Evolutionary conservation across 805 yeast species (phyloP).

Genomic region (Scheffersomyces ergatensis): DNA sequence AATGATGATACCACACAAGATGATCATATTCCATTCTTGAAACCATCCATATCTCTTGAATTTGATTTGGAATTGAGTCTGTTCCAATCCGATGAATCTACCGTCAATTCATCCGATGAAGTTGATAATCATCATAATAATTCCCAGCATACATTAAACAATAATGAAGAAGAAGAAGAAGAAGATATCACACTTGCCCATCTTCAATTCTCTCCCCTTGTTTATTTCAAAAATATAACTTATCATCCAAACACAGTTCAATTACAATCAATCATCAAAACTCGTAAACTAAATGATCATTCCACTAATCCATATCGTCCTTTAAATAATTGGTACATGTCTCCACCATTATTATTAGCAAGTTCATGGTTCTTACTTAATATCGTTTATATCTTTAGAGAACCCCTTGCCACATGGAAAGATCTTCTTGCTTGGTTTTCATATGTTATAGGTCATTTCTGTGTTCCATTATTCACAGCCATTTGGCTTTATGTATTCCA

Average conservation of each 20-base stretch:
- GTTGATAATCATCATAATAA: background rate
- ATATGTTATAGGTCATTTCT: slow-evolving; percentile 63
- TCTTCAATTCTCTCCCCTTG: background rate
- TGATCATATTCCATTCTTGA: background rate
- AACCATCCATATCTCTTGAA: background rate
- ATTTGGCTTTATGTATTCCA: slow-evolving; percentile 66
- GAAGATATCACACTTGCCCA: background rate
- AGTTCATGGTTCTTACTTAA: slow-evolving; percentile 51
- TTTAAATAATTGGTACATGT: slow-evolving; percentile 40
- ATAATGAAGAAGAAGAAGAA: background rate
- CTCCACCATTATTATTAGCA: slow-evolving; percentile 51
- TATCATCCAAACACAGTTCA: background rate
- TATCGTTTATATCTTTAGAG: slow-evolving; percentile 40
- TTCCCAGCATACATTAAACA: background rate
- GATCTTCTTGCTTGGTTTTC: slow-evolving; percentile 62
- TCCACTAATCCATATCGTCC: slow-evolving; percentile 3
- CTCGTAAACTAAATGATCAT: slow-evolving; percentile 4
- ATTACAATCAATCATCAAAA: background rate
- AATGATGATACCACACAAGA: background rate
- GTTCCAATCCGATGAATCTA: background rate
- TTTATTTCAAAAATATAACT: background rate
- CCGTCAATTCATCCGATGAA: background rate
- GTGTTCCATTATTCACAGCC: slow-evolving; percentile 60
- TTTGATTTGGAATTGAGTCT: background rate
- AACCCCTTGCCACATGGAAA: slow-evolving; percentile 42